Conservation (phyloP, 345 rosid species). For the Eucalyptus grandis region DNA sequence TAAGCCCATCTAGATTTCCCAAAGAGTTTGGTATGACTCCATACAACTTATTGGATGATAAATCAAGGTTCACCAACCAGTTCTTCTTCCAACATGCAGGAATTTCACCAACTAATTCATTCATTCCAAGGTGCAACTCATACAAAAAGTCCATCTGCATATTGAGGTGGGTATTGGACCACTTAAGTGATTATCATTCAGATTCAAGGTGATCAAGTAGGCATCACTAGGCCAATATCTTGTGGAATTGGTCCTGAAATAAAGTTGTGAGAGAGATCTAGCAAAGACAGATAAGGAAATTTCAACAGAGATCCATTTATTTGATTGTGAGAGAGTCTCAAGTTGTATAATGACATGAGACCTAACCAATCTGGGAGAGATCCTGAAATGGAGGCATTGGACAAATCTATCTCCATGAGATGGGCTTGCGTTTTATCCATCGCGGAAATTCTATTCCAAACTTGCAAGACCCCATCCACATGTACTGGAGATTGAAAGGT, state of each 20-base stretch:
- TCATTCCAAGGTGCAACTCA: not conserved
- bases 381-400: not conserved
- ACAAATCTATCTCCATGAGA: fast-evolving
- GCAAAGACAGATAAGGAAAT: fast-evolving
- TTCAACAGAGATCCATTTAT: not conserved
- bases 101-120: not conserved
- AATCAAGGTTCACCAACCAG: fast-evolving
- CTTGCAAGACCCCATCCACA: not conserved
- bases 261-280: not conserved
- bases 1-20: not conserved
- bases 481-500: fast-evolving
- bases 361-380: not conserved
- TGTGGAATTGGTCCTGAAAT: not conserved
- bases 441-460: not conserved
- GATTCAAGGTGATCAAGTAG: fast-evolving
- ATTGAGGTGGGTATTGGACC: not conserved
- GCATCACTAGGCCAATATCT: fast-evolving
- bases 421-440: not conserved
- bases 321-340: not conserved
- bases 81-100: not conserved
- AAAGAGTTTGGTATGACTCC: not conserved
- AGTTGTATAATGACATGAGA: fast-evolving
- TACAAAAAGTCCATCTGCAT: fast-evolving
- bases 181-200: not conserved
- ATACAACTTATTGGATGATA: not conserved